Evolutionary conservation across 2,329 filamentous ascomycete species (phyloP), one percentile per base, ranked within the genome.

Genomic region (Diplodia sapinea): DNA sequence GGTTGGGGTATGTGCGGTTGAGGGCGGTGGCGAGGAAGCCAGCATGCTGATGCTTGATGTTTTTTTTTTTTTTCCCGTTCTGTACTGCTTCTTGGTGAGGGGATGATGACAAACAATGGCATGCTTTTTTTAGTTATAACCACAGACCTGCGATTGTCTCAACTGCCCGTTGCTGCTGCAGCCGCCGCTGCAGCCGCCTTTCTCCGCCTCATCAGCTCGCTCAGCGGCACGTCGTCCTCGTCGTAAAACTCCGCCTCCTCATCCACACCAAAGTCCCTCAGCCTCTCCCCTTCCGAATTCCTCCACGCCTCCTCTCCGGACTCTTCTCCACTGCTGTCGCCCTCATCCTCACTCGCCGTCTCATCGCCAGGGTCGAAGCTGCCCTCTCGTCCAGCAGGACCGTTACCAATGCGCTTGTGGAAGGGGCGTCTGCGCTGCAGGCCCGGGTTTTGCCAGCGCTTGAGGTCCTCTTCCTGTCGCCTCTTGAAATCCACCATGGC

Each of bases 231-330:
- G 69, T 89, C 87, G 47, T 85, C 83, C 70, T 88, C 87, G 71
- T 87, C 83, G 33, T 87, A 86, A 56, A 89, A 89, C 70, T 93
- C 89, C 0, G 85, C 86, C 15, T 91, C 90, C 73, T 93, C 90
- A 72, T 94, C 92, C 0, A 95, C 91, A 1, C 92, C 92, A 74
- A 89, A 95, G 73, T 95, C 92, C 51, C 86, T 83, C 61, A 95
- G 79, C 40, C 87, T 82, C 74, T 94, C 91, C 1, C 91, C 92
- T 64, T 94, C 91, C 0, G 87, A 84, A 71, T 94, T 94, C 0
- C 84, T 87, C 91, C 91, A 95, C 5, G 81, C 85, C 51, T 84
- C 84, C 73, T 86, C 83, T 5, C 85, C 86, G 47, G 73, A 71
- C 13, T 78, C 74, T 50, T 77, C 75, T 7, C 8, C 43, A 9